Evolutionary conservation across 768 basidiomycete genomes (phyloP).

Genomic region (Strobilomyces dryophilus): DNA sequence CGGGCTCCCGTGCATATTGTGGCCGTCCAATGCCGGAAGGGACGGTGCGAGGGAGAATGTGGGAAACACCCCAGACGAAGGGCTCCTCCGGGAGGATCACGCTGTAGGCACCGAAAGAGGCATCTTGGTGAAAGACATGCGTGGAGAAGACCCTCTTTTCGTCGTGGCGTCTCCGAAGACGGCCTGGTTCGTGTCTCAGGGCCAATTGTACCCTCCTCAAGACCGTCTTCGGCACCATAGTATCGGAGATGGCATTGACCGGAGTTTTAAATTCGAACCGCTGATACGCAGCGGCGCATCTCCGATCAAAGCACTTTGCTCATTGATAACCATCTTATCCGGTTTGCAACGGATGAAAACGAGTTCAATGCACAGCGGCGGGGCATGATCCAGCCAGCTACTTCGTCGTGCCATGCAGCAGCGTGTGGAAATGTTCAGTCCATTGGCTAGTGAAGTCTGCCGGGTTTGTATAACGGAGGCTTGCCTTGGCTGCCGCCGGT

Average conservation of each 20-base stretch:
- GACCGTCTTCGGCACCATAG: no score
- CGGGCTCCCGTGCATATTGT: constrained; percentile 36
- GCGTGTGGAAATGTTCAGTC: no score
- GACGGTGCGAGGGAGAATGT: constrained; percentile 54
- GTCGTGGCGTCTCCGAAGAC: not conserved
- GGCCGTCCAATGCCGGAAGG: constrained; percentile 56
- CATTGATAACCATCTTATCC: no score
- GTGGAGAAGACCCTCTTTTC: not conserved
- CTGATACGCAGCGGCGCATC: not conserved
- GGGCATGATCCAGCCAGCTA: no score
- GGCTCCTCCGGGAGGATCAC: constrained; percentile 66
- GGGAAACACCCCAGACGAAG: constrained; percentile 57
- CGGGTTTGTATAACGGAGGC: no score
- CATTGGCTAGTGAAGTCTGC: no score
- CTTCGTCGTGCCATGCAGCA: no score
- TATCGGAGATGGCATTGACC: not conserved
- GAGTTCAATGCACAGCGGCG: no score
- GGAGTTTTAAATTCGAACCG: not conserved
- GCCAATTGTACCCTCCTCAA: no score
- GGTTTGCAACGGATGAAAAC: no score
- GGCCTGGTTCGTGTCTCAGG: not conserved
- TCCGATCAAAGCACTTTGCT: no score
- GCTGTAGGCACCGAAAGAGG: constrained; percentile 49
- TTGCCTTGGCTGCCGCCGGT: no score
- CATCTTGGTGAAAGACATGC: constrained; percentile 2